phyloP scores from a whole-genome alignment of 2,329 filamentous ascomycete genomes.

The Tympanopsis confertula region DNA sequence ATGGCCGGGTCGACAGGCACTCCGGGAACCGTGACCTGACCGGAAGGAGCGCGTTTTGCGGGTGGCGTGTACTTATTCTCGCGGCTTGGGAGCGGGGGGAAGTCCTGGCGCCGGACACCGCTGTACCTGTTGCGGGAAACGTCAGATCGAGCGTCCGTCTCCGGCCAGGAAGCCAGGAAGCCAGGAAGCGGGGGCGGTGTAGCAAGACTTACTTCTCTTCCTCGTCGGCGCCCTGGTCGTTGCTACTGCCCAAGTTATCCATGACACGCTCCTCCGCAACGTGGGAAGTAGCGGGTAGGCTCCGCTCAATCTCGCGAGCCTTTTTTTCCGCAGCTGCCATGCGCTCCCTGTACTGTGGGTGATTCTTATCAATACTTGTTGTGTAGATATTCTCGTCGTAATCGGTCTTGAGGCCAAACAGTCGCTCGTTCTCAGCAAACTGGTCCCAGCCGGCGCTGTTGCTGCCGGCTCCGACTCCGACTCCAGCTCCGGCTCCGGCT shows the following conservation, averaged over 20 bases:
- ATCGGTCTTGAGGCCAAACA: slow-evolving; percentile 78
- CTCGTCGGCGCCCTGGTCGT: slow-evolving; percentile 66
- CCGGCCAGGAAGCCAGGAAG: slow-evolving; percentile 49
- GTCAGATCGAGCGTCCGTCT: slow-evolving; percentile 6
- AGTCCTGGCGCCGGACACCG: slow-evolving; percentile 71
- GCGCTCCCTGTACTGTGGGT: slow-evolving; percentile 71
- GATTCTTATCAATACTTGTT: slow-evolving; percentile 72
- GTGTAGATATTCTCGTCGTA: slow-evolving; percentile 96
- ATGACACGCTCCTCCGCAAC: slow-evolving; percentile 79
- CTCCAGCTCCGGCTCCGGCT: slow-evolving; percentile 42
- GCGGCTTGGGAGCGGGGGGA: slow-evolving; percentile 48
- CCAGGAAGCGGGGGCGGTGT: slow-evolving; percentile 80
- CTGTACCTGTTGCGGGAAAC: slow-evolving; percentile 54
- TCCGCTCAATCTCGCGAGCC: slow-evolving; percentile 80
- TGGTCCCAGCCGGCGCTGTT: slow-evolving; percentile 67
- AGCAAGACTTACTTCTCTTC: slow-evolving; percentile 66
- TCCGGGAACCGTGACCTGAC: slow-evolving; percentile 61
- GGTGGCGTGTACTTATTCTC: slow-evolving; percentile 80
- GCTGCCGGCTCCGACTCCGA: slow-evolving; percentile 13
- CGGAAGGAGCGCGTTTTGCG: slow-evolving; percentile 68
- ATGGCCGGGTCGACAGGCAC: slow-evolving; percentile 79
- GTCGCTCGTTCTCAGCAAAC: slow-evolving; percentile 77
- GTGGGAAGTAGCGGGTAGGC: slow-evolving; percentile 63
- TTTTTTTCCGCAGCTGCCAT: slow-evolving; percentile 70
- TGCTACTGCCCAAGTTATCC: slow-evolving; percentile 44